Conservation (phyloP, 2,329 filamentous ascomycete species). For the Mycosphaerelloides madeirae region DNA sequence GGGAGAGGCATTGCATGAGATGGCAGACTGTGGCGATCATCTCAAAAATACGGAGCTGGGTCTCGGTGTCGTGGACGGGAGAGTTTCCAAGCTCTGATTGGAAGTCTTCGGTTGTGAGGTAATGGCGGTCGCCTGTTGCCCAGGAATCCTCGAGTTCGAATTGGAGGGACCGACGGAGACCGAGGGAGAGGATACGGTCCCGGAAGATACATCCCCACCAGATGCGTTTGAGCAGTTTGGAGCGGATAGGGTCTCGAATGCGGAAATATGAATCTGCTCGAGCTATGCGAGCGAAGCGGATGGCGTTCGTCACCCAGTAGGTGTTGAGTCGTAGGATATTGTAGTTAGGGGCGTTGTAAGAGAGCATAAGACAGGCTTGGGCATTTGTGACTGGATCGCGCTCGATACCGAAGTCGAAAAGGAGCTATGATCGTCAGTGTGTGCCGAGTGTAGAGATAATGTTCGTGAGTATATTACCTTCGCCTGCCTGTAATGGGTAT, state of each 20-base stretch:
- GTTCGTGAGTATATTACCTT: conserved; percentile 7
- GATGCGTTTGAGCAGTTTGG: conserved; percentile 17
- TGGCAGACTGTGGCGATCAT: conserved; percentile 16
- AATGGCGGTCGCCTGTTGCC: conserved; percentile 17
- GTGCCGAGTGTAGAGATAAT: too few species aligned
- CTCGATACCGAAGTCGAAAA: conserved; percentile 20
- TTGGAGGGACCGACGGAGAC: conserved; percentile 16
- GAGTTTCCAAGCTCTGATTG: conserved; percentile 17
- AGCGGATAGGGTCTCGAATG: conserved; percentile 14
- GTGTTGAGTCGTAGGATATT: conserved; percentile 20
- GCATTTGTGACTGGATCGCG: conserved; percentile 17
- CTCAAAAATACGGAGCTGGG: conserved; percentile 21
- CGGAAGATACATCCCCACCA: conserved; percentile 22
- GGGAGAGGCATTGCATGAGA: conserved; percentile 17
- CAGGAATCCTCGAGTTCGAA: conserved; percentile 14
- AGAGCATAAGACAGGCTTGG: conserved; percentile 18
- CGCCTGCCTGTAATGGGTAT: conserved; percentile 17
- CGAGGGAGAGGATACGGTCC: conserved; percentile 18
- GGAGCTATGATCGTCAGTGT: conserved; percentile 11
- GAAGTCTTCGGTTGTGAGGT: conserved; percentile 16
- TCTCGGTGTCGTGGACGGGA: conserved; percentile 19
- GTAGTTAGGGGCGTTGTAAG: conserved; percentile 19
- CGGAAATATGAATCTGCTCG: conserved; percentile 17
- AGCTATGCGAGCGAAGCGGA: conserved; percentile 18
- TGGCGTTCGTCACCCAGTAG: conserved; percentile 21